Base-by-base conservation (phyloP, 345 rosid species). In the Arabis alpina region DNA sequence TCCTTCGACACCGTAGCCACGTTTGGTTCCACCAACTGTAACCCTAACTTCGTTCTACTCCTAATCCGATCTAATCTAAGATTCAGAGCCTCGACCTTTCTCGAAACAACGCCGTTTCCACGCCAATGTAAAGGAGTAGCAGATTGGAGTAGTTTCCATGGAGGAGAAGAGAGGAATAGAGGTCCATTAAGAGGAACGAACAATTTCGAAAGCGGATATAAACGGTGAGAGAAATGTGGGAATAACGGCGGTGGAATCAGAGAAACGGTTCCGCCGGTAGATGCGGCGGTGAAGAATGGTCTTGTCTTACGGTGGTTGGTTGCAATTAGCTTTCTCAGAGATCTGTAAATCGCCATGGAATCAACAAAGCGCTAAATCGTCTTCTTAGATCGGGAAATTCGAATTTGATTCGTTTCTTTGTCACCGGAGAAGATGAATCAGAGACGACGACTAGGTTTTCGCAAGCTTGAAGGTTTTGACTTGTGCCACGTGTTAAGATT, bases 101-200 rank as follows among this genome's bases (percentile, higher is more conserved):
- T 72, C 61, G 84, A 78, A 52, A 83, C 81, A 49, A 51, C 74
- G 43, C 80, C 79, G 49, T 77, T 86, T 9, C 84, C 90, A 10
- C 83, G 85, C 57, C 91, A 81, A 37, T 78, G 66, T 54, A 78
- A 30, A 11, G 96, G 98, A 10, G 90, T 86, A 6, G 98, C 83
- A 23, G 94, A 86, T 53, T 88, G 98, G 23, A 76, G 85, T 51
- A 93, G 93, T 79, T 89, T 93, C 97, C 97, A 91, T 10, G 97
- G 97, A 12, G 96, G 90, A 37, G 77, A 79, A 37, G 88, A 81
- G 19, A 91, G 87, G 68, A 87, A 88, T 11, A 88, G 95, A 52
- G 97, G 96, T 43, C 93, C 95, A 30, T 68, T 87, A 30, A 85
- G 76, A 8, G 90, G 93, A 39, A 79, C 71, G n/a, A 86, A 77